phyloP scores from a whole-genome alignment of 179 eudicot species.

The Silene coronaria region DNA sequence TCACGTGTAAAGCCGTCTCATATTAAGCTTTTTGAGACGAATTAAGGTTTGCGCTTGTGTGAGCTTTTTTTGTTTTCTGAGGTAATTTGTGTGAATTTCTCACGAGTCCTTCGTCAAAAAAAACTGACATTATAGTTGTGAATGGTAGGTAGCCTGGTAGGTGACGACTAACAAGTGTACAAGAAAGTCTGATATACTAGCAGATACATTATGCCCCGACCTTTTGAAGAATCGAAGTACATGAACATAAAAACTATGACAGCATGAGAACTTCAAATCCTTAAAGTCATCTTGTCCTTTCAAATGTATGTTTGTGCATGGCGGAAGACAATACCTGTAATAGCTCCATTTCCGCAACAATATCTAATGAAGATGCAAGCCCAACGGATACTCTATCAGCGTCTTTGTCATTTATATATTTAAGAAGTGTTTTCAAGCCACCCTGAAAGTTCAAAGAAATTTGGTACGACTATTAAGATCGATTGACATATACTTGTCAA shows the following conservation, averaged over 20 bases:
- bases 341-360: slow-evolving; percentile 73
- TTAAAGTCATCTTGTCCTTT: not conserved
- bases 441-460: slow-evolving; percentile 42
- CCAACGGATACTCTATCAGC: slow-evolving; percentile 77
- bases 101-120: no score
- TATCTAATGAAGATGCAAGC: slow-evolving; percentile 80
- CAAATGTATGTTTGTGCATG: not conserved
- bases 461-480: not conserved
- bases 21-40: not conserved
- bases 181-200: not conserved
- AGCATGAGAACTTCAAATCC: not conserved
- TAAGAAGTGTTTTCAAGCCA: slow-evolving; percentile 64
- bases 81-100: no score
- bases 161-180: no score
- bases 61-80: no score
- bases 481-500: not conserved
- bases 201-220: not conserved
- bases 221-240: not conserved
- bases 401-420: slow-evolving; percentile 63
- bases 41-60: no score
- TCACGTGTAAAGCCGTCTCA: not conserved
- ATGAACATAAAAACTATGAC: not conserved
- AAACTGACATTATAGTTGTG: no score
- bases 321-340: slow-evolving; percentile 52
- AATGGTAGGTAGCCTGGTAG: no score